A percentile compares a stretch with the other conserved stretches of the same genome.
Evolutionary conservation across 2,329 filamentous ascomycete genomes (phyloP).

Genomic region (Fusarium temperatum): DNA sequence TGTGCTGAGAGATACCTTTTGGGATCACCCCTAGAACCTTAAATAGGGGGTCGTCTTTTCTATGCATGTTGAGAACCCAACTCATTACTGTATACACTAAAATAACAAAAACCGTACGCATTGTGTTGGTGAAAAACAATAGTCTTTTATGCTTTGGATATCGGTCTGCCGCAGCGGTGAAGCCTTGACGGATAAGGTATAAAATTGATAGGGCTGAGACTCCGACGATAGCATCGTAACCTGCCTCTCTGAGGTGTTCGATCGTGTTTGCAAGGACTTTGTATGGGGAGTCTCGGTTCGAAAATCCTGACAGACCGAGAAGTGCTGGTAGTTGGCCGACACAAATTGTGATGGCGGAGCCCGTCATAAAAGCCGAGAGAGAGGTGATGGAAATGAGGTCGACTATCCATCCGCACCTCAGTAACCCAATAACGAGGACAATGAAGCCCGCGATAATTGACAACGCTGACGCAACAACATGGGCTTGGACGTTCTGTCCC

Average conservation of each 20-base stretch:
- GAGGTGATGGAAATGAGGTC: conserved; percentile 91
- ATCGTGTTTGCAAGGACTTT: conserved; percentile 83
- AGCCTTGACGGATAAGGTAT: conserved; percentile 75
- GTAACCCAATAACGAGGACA: conserved; percentile 79
- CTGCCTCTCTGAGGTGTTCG: conserved; percentile 72
- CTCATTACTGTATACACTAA: conserved; percentile 91
- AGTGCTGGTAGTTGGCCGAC: conserved; percentile 83
- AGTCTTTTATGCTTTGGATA: conserved; percentile 75
- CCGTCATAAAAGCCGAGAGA: conserved; percentile 96
- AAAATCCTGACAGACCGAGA: conserved; percentile 80
- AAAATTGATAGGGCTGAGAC: conserved; percentile 82
- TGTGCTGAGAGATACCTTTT: conserved; percentile 58
- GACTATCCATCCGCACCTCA: conserved; percentile 87
- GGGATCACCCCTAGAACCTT: conserved; percentile 80
- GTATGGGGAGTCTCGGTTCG: conserved; percentile 82
- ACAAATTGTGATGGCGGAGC: conserved; percentile 89
- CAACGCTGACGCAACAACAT: conserved; percentile 80
- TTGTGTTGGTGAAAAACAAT: conserved; percentile 90
- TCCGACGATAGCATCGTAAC: conserved; percentile 86
- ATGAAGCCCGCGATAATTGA: conserved; percentile 81
- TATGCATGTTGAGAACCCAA: conserved; percentile 81
- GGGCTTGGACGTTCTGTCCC: conserved; percentile 65
- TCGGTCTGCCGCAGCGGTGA: conserved; percentile 73
- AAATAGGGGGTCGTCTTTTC: conserved; percentile 71
- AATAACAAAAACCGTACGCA: conserved; percentile 92